Evolutionary conservation across 352 stramenopile species (phyloP).

Genomic region (Phytophthora crassamura): DNA sequence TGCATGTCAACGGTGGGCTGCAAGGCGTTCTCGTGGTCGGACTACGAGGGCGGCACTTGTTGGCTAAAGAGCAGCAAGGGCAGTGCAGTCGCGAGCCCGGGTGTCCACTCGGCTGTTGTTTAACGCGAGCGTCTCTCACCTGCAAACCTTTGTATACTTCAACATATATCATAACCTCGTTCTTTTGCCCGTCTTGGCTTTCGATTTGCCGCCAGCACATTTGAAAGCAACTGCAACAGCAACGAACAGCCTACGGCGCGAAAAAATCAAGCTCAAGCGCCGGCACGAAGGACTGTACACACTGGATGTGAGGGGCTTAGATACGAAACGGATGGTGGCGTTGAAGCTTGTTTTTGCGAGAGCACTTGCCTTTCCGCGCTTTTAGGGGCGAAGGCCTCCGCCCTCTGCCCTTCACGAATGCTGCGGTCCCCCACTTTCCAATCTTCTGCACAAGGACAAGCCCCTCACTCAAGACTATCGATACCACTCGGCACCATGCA

Average conservation of each 20-base stretch:
- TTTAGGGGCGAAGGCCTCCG: not conserved
- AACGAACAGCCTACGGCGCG: too few relatives aligned
- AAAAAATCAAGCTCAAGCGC: too few relatives aligned
- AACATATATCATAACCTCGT: too few relatives aligned
- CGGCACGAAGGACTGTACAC: too few relatives aligned
- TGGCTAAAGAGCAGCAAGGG: conserved; percentile 61
- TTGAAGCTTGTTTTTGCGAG: conserved; percentile 1
- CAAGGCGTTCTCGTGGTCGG: conserved; percentile 48
- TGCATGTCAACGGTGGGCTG: conserved; percentile 31
- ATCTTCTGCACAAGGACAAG: not conserved
- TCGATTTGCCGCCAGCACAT: too few relatives aligned
- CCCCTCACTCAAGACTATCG: not conserved
- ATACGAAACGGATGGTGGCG: not conserved
- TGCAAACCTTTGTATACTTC: too few relatives aligned
- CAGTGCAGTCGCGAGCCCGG: not conserved
- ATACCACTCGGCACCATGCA: conserved; percentile 3
- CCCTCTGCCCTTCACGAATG: too few relatives aligned
- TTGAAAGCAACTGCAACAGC: too few relatives aligned
- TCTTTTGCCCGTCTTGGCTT: too few relatives aligned
- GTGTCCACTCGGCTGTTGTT: conserved; percentile 23
- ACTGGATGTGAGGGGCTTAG: too few relatives aligned
- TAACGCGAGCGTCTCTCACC: not conserved
- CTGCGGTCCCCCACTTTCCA: conserved; percentile 1
- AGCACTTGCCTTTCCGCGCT: conserved; percentile 6
- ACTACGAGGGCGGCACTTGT: conserved; percentile 51